Conservation (phyloP, 331 rosid genomes). For the Saraca asoca region DNA sequence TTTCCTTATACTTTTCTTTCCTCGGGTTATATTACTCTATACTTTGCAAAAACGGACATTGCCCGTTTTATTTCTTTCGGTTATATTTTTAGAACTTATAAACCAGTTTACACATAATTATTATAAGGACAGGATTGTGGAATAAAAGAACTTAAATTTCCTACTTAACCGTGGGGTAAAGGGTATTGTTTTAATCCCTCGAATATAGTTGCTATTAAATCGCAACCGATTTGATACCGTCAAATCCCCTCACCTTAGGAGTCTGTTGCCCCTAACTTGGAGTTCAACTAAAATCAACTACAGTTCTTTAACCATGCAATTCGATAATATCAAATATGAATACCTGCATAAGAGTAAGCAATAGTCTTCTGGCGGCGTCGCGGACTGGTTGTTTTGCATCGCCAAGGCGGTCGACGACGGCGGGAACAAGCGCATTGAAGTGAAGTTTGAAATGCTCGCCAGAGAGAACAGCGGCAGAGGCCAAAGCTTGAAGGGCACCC, state of each 20-base stretch:
- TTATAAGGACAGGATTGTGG: neutral
- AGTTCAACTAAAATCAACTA: neutral
- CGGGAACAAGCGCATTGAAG: conserved; percentile 94
- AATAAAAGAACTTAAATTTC: neutral
- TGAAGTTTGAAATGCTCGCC: conserved; percentile 95
- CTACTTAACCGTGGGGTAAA: neutral
- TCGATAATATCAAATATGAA: neutral
- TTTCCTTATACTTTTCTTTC: conserved; percentile 29
- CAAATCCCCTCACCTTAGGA: neutral
- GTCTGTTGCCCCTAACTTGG: neutral
- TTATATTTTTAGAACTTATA: neutral
- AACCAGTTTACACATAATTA: neutral
- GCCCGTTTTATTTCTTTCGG: neutral
- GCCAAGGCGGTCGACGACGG: conserved; percentile 91
- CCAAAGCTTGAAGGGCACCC: conserved; percentile 92
- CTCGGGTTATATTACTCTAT: neutral
- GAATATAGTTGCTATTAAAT: neutral
- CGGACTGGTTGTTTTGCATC: conserved; percentile 96
- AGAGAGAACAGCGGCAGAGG: conserved; percentile 95
- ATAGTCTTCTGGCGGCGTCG: conserved; percentile 85
- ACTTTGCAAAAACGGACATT: conserved; percentile 10
- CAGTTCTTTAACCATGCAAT: neutral
- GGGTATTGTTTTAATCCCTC: neutral
- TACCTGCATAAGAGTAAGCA: conserved; percentile 99
- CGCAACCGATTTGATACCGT: neutral